Evolutionary conservation across 495 filamentous ascomycete genomes (phyloP).

Genomic region (Aspergillus olivimuriae): DNA sequence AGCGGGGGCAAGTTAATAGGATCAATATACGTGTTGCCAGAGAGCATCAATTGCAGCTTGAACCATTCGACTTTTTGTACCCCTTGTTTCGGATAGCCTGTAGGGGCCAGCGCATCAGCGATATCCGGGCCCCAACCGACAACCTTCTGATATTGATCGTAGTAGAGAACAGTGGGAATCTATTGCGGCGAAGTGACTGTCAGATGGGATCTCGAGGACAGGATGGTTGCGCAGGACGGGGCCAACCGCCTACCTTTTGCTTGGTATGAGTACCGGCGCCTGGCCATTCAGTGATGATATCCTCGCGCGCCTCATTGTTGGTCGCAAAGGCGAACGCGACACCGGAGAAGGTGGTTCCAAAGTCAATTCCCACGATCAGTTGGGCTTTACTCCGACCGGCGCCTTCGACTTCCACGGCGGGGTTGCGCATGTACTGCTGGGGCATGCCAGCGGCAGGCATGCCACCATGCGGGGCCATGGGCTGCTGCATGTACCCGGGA

Average conservation of each 20-base stretch:
- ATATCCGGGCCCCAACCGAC: constrained; percentile 80
- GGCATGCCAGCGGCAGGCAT: constrained; percentile 33
- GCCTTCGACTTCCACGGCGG: constrained; percentile 75
- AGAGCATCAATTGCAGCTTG: constrained; percentile 76
- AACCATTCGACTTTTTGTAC: constrained; percentile 85
- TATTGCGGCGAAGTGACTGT: constrained; percentile 20
- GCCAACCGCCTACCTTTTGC: constrained; percentile 51
- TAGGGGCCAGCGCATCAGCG: constrained; percentile 69
- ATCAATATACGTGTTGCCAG: constrained; percentile 76
- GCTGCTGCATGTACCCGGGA: constrained; percentile 45
- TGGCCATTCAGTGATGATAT: constrained; percentile 77
- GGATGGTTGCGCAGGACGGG: neutral
- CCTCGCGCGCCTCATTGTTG: constrained; percentile 68
- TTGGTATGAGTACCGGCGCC: constrained; percentile 72
- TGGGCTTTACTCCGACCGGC: constrained; percentile 67
- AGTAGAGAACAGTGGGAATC: constrained; percentile 78
- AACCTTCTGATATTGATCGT: constrained; percentile 77
- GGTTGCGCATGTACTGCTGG: constrained; percentile 43
- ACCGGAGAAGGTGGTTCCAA: constrained; percentile 73
- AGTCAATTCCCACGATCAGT: constrained; percentile 68
- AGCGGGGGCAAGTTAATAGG: constrained; percentile 74
- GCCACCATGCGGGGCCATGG: constrained; percentile 33
- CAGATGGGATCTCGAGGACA: neutral
- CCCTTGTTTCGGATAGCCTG: constrained; percentile 71
- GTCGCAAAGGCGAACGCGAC: constrained; percentile 76